A percentile compares a stretch with the other conserved stretches of the same genome.
These are phyloP conservation scores for Capsella bursapastoris DNA, from an alignment of 345 rosid species.

Conservation along the genomic window DNA sequence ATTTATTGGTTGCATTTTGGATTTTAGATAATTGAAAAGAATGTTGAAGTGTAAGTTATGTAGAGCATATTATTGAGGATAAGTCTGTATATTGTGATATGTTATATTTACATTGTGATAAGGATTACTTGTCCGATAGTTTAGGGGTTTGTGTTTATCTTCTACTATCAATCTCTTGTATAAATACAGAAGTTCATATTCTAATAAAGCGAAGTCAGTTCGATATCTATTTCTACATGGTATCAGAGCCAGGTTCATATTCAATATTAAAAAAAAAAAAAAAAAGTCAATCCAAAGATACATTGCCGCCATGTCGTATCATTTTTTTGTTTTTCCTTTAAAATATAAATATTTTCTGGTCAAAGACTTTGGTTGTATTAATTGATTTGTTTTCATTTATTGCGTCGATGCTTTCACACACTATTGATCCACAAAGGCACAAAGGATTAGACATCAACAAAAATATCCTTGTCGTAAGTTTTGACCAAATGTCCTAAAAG, in stretches of 20 bases:
- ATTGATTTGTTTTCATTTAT: neutral
- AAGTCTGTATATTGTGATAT: too few relatives aligned
- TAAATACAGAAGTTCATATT: too few relatives aligned
- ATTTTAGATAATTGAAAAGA: neutral
- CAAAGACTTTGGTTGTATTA: neutral
- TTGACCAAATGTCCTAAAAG: slow-evolving; percentile 21
- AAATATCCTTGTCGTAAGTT: neutral
- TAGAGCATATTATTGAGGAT: neutral
- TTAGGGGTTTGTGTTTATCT: too few relatives aligned
- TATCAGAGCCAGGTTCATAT: too few relatives aligned
- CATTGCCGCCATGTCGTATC: neutral
- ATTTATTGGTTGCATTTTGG: neutral
- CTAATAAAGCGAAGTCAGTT: too few relatives aligned
- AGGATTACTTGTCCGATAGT: too few relatives aligned
- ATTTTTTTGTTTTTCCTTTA: too few relatives aligned
- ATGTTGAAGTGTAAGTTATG: neutral
- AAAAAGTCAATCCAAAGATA: slow-evolving; percentile 1
- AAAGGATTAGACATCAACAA: neutral
- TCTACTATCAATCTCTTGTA: too few relatives aligned
- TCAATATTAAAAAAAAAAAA: neutral
- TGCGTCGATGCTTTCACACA: slow-evolving; percentile 22
- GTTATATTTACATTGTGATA: too few relatives aligned
- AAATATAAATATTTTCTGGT: neutral
- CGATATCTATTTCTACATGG: too few relatives aligned
- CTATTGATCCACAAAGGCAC: neutral